Percentiles rank a stretch among this genome's conserved stretches.
Evolutionary conservation across 208 protist species (phyloP).

Genomic region (Wallacemonas collosoma): DNA sequence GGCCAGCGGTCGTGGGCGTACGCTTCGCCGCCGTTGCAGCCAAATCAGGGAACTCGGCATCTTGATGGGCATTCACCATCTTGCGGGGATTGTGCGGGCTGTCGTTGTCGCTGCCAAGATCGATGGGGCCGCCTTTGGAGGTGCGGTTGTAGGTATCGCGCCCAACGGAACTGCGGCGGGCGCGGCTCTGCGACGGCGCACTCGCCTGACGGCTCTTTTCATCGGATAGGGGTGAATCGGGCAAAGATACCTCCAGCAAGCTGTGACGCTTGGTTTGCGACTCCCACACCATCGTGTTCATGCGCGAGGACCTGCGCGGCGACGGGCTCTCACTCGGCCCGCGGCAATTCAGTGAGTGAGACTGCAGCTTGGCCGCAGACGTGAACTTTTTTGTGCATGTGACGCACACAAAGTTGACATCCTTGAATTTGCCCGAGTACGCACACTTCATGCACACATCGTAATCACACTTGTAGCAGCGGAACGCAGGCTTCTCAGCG

Average conservation of each 20-base stretch:
- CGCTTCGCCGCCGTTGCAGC: constrained; percentile 21
- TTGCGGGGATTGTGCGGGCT: constrained; percentile 59
- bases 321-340: constrained; percentile 79
- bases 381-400: constrained; percentile 85
- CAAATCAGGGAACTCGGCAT: constrained; percentile 58
- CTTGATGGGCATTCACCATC: constrained; percentile 60
- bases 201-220: constrained; percentile 3
- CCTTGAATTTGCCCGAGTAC: constrained; percentile 69
- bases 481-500: constrained; percentile 63
- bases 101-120: constrained; percentile 52
- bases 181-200: constrained; percentile 11
- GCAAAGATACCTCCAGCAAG: constrained; percentile 72
- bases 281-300: constrained; percentile 88
- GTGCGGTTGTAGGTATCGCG: constrained; percentile 59
- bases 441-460: constrained; percentile 86
- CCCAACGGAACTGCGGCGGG: constrained; percentile 29
- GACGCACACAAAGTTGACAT: constrained; percentile 87
- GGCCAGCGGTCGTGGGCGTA: not conserved
- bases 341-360: constrained; percentile 78
- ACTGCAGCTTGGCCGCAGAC: constrained; percentile 67
- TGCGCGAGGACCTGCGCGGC: constrained; percentile 73
- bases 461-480: constrained; percentile 91
- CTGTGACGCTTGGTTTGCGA: constrained; percentile 49
- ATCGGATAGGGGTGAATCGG: constrained; percentile 20
- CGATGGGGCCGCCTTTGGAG: constrained; percentile 77